phyloP scores from a whole-genome alignment of 2,329 filamentous ascomycete genomes.

The Epichloe typhina region DNA sequence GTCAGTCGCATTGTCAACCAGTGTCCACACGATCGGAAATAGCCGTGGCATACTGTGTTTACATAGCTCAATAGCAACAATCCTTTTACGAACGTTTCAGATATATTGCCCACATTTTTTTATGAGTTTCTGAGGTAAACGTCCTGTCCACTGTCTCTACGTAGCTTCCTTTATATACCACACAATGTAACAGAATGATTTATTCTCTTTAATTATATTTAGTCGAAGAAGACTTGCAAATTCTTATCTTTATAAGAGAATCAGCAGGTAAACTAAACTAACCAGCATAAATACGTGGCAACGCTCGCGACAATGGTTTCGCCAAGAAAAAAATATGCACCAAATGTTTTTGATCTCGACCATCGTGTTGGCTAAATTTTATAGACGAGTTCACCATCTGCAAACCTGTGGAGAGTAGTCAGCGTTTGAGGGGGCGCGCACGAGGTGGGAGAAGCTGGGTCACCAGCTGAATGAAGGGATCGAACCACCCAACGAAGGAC shows the following conservation, averaged over 20 bases:
- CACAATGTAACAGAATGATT: background rate
- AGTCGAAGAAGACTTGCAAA: too few relatives aligned
- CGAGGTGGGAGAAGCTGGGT: background rate
- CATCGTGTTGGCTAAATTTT: constrained; percentile 38
- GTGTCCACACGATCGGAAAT: too few relatives aligned
- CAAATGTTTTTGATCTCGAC: background rate
- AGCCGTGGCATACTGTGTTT: background rate
- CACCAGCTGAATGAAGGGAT: background rate
- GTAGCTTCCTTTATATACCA: background rate
- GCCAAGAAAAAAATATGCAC: background rate
- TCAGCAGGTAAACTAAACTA: background rate
- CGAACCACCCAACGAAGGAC: background rate
- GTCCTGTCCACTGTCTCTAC: background rate
- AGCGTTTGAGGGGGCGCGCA: constrained; percentile 4
- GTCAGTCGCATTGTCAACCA: background rate
- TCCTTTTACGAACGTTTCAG: background rate
- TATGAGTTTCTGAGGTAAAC: background rate
- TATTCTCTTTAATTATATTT: too few relatives aligned
- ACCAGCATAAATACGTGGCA: background rate
- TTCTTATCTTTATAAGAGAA: too few relatives aligned
- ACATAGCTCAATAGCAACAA: too few relatives aligned
- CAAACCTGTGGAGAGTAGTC: constrained; percentile 29
- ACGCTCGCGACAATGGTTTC: background rate
- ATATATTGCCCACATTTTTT: background rate
- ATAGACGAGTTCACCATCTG: constrained; percentile 53